These are phyloP conservation scores for Ehretia macrophylla DNA, from an alignment of 257 asterid species.

Conservation along the genomic window DNA sequence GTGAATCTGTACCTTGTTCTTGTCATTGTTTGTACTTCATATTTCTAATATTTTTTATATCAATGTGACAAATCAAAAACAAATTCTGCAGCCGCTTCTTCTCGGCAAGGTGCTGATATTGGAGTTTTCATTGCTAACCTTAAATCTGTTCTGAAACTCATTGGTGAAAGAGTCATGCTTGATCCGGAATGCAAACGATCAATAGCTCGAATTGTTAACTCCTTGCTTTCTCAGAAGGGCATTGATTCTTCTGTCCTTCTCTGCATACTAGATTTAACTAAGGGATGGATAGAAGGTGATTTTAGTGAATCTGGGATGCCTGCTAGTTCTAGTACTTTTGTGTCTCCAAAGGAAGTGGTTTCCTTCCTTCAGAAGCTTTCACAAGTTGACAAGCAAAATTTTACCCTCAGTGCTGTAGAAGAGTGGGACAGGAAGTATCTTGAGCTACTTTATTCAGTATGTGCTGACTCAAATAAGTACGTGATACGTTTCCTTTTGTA, in stretches of 20 bases:
- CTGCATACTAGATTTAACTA: slow-evolving; percentile 77
- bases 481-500: slow-evolving; percentile 14
- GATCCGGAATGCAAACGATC: slow-evolving; percentile 92
- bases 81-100: slow-evolving; percentile 89
- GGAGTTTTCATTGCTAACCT: slow-evolving; percentile 78
- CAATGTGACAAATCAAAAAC: slow-evolving; percentile 88
- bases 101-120: slow-evolving; percentile 95
- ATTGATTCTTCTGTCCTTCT: slow-evolving; percentile 89
- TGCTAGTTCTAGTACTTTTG: slow-evolving; percentile 53
- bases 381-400: slow-evolving; percentile 87
- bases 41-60: background rate
- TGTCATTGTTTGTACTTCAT: no score
- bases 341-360: slow-evolving; percentile 82
- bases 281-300: slow-evolving; percentile 90
- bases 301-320: slow-evolving; percentile 74
- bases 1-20: no score
- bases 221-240: slow-evolving; percentile 88
- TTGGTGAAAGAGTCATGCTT: slow-evolving; percentile 80
- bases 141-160: slow-evolving; percentile 76
- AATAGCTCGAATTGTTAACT: slow-evolving; percentile 69
- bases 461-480: slow-evolving; percentile 85
- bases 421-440: slow-evolving; percentile 97
- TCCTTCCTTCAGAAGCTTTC: slow-evolving; percentile 96
- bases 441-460: slow-evolving; percentile 84
- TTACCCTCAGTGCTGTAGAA: slow-evolving; percentile 53